Percentiles rank a stretch among this genome's conserved stretches.
phyloP scores from a whole-genome alignment of 768 basidiomycete species.

The Xerocomellus dryophilus region DNA sequence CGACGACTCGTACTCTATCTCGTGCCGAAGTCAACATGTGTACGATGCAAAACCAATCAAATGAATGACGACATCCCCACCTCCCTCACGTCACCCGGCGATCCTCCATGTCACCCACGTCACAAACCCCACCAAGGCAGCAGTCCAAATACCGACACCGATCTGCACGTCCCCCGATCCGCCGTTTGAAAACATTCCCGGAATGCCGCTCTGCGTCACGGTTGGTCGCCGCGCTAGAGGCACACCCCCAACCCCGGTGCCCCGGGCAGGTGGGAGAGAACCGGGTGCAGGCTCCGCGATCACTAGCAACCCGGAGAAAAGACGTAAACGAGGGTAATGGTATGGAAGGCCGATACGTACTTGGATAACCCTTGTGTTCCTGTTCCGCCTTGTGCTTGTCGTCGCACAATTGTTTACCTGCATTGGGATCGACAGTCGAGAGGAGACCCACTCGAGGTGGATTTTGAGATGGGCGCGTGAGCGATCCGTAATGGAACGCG shows the following conservation, averaged over 20 bases:
- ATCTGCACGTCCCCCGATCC: constrained; percentile 11
- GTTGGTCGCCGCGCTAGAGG: constrained; percentile 26
- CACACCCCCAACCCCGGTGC: constrained; percentile 29
- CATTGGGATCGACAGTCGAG: constrained; percentile 64
- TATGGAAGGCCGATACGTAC: constrained; percentile 12
- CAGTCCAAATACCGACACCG: constrained; percentile 19
- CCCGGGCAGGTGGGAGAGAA: constrained; percentile 19
- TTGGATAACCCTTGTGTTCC: constrained; percentile 27
- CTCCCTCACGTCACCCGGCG: constrained; percentile 4
- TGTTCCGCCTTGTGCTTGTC: constrained; percentile 37
- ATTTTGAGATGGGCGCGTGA: constrained; percentile 64
- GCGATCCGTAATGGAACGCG: constrained; percentile 70
- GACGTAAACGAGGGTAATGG: neutral
- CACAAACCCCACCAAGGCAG: constrained; percentile 7
- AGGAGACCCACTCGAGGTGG: constrained; percentile 67
- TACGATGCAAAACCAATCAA: neutral
- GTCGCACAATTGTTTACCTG: constrained; percentile 36
- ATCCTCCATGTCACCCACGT: constrained; percentile 22
- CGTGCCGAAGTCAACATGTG: neutral
- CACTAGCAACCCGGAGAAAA: constrained; percentile 27
- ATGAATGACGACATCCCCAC: neutral
- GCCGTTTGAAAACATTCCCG: constrained; percentile 12
- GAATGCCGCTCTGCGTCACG: constrained; percentile 8
- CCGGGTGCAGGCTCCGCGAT: constrained; percentile 42
- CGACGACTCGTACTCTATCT: neutral